Base-by-base conservation (phyloP, 2,329 filamentous ascomycete species). In the Xylariaceae sp. region DNA sequence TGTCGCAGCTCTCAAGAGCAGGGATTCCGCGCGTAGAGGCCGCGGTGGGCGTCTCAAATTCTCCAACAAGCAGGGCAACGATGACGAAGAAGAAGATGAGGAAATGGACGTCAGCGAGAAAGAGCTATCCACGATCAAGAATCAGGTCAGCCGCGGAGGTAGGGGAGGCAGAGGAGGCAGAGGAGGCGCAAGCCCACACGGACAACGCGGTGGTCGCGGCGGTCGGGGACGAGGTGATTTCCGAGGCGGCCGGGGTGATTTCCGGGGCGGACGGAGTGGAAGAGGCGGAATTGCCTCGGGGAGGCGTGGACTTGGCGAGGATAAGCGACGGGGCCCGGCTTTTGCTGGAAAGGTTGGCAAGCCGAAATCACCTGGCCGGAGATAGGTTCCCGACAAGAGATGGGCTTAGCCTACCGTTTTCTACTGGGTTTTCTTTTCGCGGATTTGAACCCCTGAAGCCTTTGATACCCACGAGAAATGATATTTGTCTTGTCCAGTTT, bases 21-120 rank as follows among this genome's bases (percentile, higher is more conserved):
- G 80, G 57, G 81, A 87, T 54, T 78, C 76, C 2, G 79, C 78
- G 15, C 74, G 74, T 55, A 74, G 81, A 32, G 82, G 83, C 17
- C 75, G 80, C 45, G 76, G 81, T 38, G 83, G 83, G 34, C 79
- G 80, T 62, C 69, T 87, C 54, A 87, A 86, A 69, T 86, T 85
- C 67, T 81, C 78, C 29, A 87, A 86, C 63, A 77, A 74, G 59
- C 71, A 69, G 41, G 63, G 64, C 42, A 69, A 68, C 9, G 69
- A 69, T 32, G 67, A 72, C 38, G 71, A 73, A 28, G 65, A 67
- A 12, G 74, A 73, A 13, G 68, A 71, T 22, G 73, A 74, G 13
- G 73, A 76, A 38, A 76, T 77, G 63, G 72, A 74, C 19, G 73
- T 74, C 19, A 70, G 70, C 29, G 74, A 74, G 42, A 69, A 68